Conservation (phyloP, 2,329 filamentous ascomycete species). For the Rhynchosporium agropyri region DNA sequence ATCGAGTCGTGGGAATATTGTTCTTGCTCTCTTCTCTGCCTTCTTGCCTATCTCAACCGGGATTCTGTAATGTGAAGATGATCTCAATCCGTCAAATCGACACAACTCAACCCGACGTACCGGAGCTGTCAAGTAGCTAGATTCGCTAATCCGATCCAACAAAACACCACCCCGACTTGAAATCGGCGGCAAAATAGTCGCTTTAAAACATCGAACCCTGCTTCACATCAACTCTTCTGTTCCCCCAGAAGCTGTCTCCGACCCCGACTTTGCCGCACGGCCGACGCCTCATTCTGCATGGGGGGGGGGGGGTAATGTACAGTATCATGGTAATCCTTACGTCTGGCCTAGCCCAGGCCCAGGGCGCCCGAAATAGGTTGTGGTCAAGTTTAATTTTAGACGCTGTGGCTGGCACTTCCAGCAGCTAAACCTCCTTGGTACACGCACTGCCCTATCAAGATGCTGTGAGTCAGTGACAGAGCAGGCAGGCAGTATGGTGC, state of each 20-base stretch:
- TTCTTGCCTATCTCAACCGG: too few relatives aligned
- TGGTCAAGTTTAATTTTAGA: constrained; percentile 12
- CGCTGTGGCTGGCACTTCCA: constrained; percentile 1
- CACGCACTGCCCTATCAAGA: constrained; percentile 17
- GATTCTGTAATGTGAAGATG: too few relatives aligned
- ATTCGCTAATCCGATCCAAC: too few relatives aligned
- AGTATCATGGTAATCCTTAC: too few relatives aligned
- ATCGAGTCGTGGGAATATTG: too few relatives aligned
- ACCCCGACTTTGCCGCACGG: constrained; percentile 6
- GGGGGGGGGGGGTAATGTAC: not conserved
- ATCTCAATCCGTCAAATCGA: too few relatives aligned
- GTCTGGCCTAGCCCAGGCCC: not conserved
- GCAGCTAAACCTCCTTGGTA: not conserved
- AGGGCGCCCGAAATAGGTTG: constrained; percentile 18
- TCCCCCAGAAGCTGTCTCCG: not conserved
- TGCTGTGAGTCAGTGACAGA: not conserved
- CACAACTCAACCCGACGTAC: too few relatives aligned
- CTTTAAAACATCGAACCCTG: not conserved
- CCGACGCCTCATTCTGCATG: constrained; percentile 3
- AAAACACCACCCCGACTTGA: too few relatives aligned
- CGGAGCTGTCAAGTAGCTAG: too few relatives aligned
- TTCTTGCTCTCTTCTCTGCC: too few relatives aligned
- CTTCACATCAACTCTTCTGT: not conserved
- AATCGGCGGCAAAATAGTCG: constrained; percentile 12
- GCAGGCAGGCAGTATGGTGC: too few relatives aligned